These are phyloP conservation scores for Chaetomiaceae sp. DNA, from an alignment of 2,329 filamentous ascomycete genomes.

Conservation along the genomic window DNA sequence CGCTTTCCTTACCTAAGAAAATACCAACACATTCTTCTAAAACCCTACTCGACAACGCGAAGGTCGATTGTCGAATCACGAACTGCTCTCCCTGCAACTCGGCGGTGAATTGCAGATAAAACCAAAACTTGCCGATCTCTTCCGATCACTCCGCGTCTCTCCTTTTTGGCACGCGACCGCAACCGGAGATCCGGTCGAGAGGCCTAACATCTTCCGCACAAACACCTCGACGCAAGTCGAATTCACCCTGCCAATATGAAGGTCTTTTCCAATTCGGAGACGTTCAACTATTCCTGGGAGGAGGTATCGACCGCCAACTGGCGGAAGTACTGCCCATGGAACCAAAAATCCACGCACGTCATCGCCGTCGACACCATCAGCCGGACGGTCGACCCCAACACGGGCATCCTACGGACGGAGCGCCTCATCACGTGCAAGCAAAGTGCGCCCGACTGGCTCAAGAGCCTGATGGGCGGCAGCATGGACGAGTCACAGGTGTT, in stretches of 20 bases:
- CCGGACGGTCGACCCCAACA: conserved; percentile 54
- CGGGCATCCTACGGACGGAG: conserved; percentile 58
- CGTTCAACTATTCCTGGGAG: conserved; percentile 97
- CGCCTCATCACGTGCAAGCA: conserved; percentile 60
- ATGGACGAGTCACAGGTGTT: conserved; percentile 83
- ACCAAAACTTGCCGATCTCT: neutral
- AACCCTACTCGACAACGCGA: conserved; percentile 22
- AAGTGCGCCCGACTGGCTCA: conserved; percentile 72
- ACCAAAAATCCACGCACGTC: conserved; percentile 96
- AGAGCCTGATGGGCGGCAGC: conserved; percentile 67
- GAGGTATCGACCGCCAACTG: conserved; percentile 97
- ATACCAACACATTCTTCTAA: neutral
- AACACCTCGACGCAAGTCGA: neutral
- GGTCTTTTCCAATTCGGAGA: conserved; percentile 85
- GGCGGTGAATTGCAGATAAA: neutral
- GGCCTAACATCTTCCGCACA: neutral
- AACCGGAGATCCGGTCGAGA: conserved; percentile 17
- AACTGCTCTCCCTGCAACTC: conserved; percentile 2
- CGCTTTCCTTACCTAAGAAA: neutral
- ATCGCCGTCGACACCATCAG: conserved; percentile 90
- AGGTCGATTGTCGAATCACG: conserved; percentile 21
- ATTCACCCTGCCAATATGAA: conserved; percentile 64
- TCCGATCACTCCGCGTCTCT: conserved; percentile 7
- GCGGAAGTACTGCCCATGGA: conserved; percentile 98
- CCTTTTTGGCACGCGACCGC: conserved; percentile 10